Conservation (phyloP, 2,329 filamentous ascomycete species). For the Geosmithia morbida region DNA sequence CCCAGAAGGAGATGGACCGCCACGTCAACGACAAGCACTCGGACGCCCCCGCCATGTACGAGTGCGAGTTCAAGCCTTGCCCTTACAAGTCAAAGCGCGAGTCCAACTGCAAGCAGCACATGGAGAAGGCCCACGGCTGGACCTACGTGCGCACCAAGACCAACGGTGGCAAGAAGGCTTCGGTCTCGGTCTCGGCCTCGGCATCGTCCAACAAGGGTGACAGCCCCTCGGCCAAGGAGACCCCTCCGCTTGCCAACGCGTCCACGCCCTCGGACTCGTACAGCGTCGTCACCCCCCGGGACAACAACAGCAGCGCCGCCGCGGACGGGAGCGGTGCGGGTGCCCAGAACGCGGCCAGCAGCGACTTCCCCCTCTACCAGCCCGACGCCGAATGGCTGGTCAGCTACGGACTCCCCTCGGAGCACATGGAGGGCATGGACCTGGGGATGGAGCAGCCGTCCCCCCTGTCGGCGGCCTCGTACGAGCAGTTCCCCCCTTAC, state of each 20-base stretch:
- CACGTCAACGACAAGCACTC: conserved; percentile 97
- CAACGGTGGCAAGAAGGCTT: conserved; percentile 52
- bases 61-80: conserved; percentile 73
- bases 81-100: conserved; percentile 91
- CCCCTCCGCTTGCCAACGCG: conserved; percentile 46
- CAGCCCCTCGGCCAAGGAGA: conserved; percentile 32
- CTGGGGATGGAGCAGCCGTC: conserved; percentile 21
- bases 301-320: conserved; percentile 26
- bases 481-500: conserved; percentile 44
- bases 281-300: conserved; percentile 43
- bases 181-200: conserved; percentile 5
- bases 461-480: conserved; percentile 20
- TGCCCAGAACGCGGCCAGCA: conserved; percentile 5
- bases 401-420: conserved; percentile 13
- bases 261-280: conserved; percentile 43
- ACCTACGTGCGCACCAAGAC: conserved; percentile 85
- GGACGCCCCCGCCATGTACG: conserved; percentile 60
- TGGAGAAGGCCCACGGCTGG: conserved; percentile 94
- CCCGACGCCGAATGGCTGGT: conserved; percentile 29
- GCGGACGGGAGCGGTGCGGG: conserved; percentile 7
- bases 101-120: conserved; percentile 96
- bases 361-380: conserved; percentile 35
- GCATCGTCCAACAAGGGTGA: conserved; percentile 9
- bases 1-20: conserved; percentile 92
- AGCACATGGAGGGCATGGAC: conserved; percentile 18